phyloP scores from a whole-genome alignment of 2,329 filamentous ascomycete genomes.

The Talaromyces sp. region DNA sequence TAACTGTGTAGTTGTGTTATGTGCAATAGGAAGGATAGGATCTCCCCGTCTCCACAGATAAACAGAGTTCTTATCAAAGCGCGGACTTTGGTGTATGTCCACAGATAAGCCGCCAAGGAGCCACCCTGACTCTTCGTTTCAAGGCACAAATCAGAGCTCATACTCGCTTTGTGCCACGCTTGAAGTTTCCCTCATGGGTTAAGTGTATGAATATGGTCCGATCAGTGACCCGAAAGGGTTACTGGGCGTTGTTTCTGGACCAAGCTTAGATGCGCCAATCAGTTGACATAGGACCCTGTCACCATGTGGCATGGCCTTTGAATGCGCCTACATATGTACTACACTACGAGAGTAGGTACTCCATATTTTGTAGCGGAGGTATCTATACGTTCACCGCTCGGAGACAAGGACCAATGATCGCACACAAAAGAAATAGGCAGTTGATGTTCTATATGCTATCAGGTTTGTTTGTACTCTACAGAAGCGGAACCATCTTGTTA shows the following conservation, averaged over 20 bases:
- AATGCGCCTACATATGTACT: not conserved
- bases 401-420: not conserved
- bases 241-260: not conserved
- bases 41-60: conserved; percentile 5
- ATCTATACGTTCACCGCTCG: not conserved
- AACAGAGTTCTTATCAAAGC: not conserved
- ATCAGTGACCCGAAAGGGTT: conserved; percentile 13
- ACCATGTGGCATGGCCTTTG: not conserved
- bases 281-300: not conserved
- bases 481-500: conserved; percentile 17
- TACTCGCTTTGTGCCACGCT: conserved; percentile 7
- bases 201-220: conserved; percentile 13
- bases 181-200: conserved; percentile 27
- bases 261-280: not conserved
- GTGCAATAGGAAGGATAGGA: no score
- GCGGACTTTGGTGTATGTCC: not conserved
- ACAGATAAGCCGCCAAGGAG: conserved; percentile 9
- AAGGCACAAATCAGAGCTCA: conserved; percentile 3
- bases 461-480: conserved; percentile 36
- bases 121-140: not conserved
- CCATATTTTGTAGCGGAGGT: not conserved
- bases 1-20: not conserved
- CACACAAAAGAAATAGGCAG: conserved; percentile 16
- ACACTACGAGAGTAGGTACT: not conserved
- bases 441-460: conserved; percentile 36